Percentiles rank a stretch among this genome's conserved stretches.
Evolutionary conservation across 2,329 filamentous ascomycete genomes (phyloP).

Genomic region (Cercospora zeae-maydis): DNA sequence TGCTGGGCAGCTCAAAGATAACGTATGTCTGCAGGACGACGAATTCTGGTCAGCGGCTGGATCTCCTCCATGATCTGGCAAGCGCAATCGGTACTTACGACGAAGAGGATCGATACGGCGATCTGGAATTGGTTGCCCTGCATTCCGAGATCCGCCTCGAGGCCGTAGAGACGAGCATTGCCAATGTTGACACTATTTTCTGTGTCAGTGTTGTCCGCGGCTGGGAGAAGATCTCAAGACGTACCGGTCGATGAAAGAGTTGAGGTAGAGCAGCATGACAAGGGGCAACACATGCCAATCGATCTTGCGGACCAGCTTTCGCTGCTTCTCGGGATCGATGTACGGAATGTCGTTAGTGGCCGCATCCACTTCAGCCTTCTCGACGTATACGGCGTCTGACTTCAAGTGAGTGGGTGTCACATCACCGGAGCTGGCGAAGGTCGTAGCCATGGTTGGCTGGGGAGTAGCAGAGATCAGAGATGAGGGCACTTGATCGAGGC

Average conservation of each 20-base stretch:
- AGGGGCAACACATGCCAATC: constrained; percentile 65
- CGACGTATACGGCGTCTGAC: not conserved
- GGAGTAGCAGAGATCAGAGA: not conserved
- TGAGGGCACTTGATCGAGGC: not conserved
- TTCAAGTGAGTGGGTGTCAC: constrained; percentile 3
- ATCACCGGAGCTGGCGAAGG: constrained; percentile 3
- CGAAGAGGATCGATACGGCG: constrained; percentile 21
- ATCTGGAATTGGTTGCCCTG: constrained; percentile 18
- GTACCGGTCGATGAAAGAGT: constrained; percentile 64
- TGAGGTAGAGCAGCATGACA: constrained; percentile 70
- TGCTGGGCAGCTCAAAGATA: constrained; percentile 14
- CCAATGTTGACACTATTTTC: constrained; percentile 17
- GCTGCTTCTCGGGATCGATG: constrained; percentile 45
- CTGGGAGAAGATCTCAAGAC: not conserved
- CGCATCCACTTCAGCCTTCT: not conserved
- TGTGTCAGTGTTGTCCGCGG: not conserved
- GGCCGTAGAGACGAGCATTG: constrained; percentile 14
- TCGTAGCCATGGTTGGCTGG: not conserved
- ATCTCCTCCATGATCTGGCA: not conserved
- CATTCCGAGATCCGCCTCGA: constrained; percentile 17
- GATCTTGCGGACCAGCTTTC: constrained; percentile 63
- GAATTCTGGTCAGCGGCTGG: not conserved
- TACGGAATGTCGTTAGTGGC: not conserved
- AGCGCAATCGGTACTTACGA: not conserved
- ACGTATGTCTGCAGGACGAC: constrained; percentile 12